Base-by-base conservation (phyloP, 2,329 filamentous ascomycete species). In the Aspergillus fumigatus region DNA sequence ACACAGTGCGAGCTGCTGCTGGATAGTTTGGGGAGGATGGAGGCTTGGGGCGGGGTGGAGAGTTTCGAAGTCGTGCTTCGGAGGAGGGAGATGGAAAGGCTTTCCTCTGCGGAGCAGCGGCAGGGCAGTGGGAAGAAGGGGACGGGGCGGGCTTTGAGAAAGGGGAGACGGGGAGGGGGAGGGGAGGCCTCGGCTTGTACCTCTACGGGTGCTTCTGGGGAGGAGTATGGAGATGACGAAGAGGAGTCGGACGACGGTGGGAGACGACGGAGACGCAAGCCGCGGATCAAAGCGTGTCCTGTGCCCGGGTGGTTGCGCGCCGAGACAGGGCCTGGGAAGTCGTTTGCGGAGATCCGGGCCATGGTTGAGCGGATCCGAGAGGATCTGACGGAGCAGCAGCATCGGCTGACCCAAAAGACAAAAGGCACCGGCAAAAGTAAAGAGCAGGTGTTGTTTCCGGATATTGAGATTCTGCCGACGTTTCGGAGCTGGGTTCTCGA, bases 1-100 rank as follows among this genome's bases (percentile, higher is more conserved):
- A 70, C 82, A 0, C 88, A 91, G 67, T 85, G 85, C 54, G 79
- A 84, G 2, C 77, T 90, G 1, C 82, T 91, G 0, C 75, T 82
- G 53, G 77, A 80, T 32, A 87, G 89, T 62, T 81, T 91, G 41
- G 70, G 78, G 9, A 80, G 83, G 0, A 81, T 92, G 50, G 80
- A 87, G 60, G 72, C 74, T 0, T 91, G 88, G 88, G 80, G 80
- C 0, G 75, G 82, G 2, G 79, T 88, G 3, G 72, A 76, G 25
- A 77, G 79, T 62, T 91, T 88, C 83, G 80, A 82, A 1, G 72
- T 91, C 6, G 80, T 80, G 5, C 78, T 87, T 50, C 80, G 86
- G 48, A 87, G 87, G 73, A 82, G 87, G 14, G 86, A 89, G 67
- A 48, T 56, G 10, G 45, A 52, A 35, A 57, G 58, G 41, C 51